Base-by-base conservation (phyloP, 345 rosid species). In the Brassica rapa region DNA sequence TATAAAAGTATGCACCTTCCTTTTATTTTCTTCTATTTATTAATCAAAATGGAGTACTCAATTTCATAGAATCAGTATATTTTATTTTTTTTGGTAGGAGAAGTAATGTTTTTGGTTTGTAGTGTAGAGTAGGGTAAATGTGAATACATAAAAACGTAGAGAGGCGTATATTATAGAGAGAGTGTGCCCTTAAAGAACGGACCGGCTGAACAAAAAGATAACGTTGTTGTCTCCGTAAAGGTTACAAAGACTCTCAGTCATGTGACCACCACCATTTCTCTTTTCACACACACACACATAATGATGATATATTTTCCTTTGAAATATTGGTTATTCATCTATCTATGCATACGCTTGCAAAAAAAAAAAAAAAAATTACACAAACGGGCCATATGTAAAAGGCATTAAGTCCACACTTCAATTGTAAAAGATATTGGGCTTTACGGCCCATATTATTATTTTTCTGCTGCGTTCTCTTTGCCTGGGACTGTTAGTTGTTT, bases 221-320 rank as follows among this genome's bases (percentile, higher is more conserved):
- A 69, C 67, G 66, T 80, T 80, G 72, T 55, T 80, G 83, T 80
- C 76, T 75, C 79, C 80, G 16, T 27, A 80, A 80, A 80, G 76
- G 80, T 80, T 70, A 80, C 80, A 65, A 59, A 64, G 0, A 63
- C 53, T 74, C 68, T 55, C 79, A 64, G 62, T 80, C 76, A 64
- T 19, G 62, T 80, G 82, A 69, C 75, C 75, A 62, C 75, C 37
- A 68, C 75, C 75, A 74, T 70, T 80, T 29, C 41, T 68, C 46
- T 73, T 60, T 59, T 35, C 46, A 25, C 24, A 27, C 1, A 53
- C 3, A 9, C 6, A 19, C 3, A 70, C 4, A 15, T 10, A 19
- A 8, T 11, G 19, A 62, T 24, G 51, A 0, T 23, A 23, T 24
- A 61, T 27, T 2, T 6, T 8, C 33, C 8, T 53, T 23, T 23